Evolutionary conservation across 495 filamentous ascomycete species (phyloP), one percentile per base, ranked within the genome.

Genomic region (Lentithecium fluviatile): DNA sequence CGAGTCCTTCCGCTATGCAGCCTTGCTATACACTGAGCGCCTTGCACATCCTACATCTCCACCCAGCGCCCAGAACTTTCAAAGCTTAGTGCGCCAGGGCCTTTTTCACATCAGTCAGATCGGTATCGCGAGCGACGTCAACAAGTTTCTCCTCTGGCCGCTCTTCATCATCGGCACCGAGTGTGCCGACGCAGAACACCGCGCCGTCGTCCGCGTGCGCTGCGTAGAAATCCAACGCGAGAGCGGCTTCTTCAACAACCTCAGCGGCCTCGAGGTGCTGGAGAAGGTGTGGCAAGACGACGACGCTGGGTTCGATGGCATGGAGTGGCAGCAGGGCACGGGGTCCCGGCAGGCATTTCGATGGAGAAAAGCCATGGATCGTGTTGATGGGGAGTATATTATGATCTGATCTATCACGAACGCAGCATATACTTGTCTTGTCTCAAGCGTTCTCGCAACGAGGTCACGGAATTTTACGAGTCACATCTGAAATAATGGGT

Each of bases 61-160:
- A 12, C 89, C 89, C 0, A 79, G 80, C 10, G 83, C 93, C 69
- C 83, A 85, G 49, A 89, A 88, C 63, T 89, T 96, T 74, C 90
- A 93, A 69, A 85, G 84, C 52, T 82, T 95, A 2, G 90, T 96
- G 38, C 82, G 82, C 56, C 83, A 87, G 54, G 86, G 92, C 10
- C 79, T 96, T 50, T 87, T 85, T 71, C 91, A 94, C 72, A 86
- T 95, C 37, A 84, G 84, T 13, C 83, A 84, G 50, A 85, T 96
- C 21, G 82, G 88, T 59, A 82, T 85, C 1, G 79, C 78, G 47
- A 79, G 78, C 63, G 77, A 73, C 60, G 79, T 83, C 46, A 89
- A 94, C 72, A 93, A 95, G 69, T 96, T 94, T 67, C 77, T 97
- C 23, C 83, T 97, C 1, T 97, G 93, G 93, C 92, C 93, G 8